Percentiles rank a stretch among this genome's conserved stretches.
phyloP scores from a whole-genome alignment of 306 rosid species.

The Cercis canadensis region DNA sequence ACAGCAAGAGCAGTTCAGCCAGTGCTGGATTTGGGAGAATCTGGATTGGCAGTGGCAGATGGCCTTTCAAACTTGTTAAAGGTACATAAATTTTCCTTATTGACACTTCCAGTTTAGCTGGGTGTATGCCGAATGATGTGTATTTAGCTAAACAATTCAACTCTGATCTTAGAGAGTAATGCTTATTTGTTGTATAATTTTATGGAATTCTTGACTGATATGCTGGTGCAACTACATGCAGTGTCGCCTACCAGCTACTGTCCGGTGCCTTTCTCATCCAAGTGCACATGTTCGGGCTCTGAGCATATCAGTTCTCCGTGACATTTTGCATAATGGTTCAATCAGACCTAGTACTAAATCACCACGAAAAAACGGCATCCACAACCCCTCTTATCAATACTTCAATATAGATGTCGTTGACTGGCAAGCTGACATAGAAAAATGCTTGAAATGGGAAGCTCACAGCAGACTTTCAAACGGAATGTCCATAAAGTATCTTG shows the following conservation, averaged over 20 bases:
- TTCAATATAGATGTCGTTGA: slow-evolving; percentile 63
- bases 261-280: slow-evolving; percentile 86
- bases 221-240: slow-evolving; percentile 47
- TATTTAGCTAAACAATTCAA: slow-evolving; percentile 14
- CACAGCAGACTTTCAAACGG: slow-evolving; percentile 75
- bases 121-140: slow-evolving; percentile 19
- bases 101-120: slow-evolving; percentile 2
- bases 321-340: slow-evolving; percentile 69
- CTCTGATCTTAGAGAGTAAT: slow-evolving; percentile 10
- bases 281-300: slow-evolving; percentile 89
- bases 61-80: slow-evolving; percentile 90
- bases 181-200: not conserved
- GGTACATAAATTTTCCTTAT: slow-evolving; percentile 50
- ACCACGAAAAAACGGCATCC: slow-evolving; percentile 50
- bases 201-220: slow-evolving; percentile 19
- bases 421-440: slow-evolving; percentile 86
- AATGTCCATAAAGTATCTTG: slow-evolving; percentile 69
- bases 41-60: slow-evolving; percentile 88
- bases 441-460: slow-evolving; percentile 92
- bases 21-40: slow-evolving; percentile 84
- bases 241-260: slow-evolving; percentile 89
- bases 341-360: slow-evolving; percentile 57
- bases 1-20: slow-evolving; percentile 93
- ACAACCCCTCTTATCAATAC: slow-evolving; percentile 56
- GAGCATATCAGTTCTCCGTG: slow-evolving; percentile 94